Evolutionary conservation across 169 alveolate genomes (phyloP), one percentile per base, ranked within the genome.

Genomic region (Plasmodium coatneyi): DNA sequence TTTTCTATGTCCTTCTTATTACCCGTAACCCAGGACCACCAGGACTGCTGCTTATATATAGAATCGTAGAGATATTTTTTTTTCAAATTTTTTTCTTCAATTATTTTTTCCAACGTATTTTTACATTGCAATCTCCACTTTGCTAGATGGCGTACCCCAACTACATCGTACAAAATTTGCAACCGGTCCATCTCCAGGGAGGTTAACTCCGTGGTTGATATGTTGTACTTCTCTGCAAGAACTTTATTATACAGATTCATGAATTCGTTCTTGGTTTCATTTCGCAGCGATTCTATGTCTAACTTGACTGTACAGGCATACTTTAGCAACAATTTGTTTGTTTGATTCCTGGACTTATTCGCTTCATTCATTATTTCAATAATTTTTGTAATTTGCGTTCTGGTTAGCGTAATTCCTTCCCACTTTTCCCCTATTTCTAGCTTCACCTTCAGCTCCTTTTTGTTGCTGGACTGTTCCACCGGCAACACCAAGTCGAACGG

Each of bases 81-180:
- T 83, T 95, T 95, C 80, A 84, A 78, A 60, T 95, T 95, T 80
- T 95, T 92, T 81, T 92, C 95, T 94, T 93, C 96, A 14, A 93
- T 84, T 28, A 95, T 84, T 72, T 95, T 92, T 60, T 83, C 94
- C 41, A 93, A 41, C 12, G 93, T 95, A 12, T 83, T 93, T 39
- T 76, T 86, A 91, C 98, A 95, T 2, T 95, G 97, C 70, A 94
- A 81, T 30, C 97, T 92, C 98, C 98, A 97, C 71, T 96, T 94
- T 14, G 98, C 98, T 54, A 97, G 93, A 87, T 97, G 97, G 5
- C 98, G 71, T 22, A 96, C 97, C 49, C 97, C 97, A 12, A 96
- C 97, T n/a, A 96, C 97, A 82, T 96, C 97, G 66, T 95, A 95
- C 43, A 97, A 94, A 14, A 83, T 93, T 80, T 78, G 96, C 60